Evolutionary conservation across 2,329 filamentous ascomycete genomes (phyloP).

Genomic region (Dothideomycetes sp.): DNA sequence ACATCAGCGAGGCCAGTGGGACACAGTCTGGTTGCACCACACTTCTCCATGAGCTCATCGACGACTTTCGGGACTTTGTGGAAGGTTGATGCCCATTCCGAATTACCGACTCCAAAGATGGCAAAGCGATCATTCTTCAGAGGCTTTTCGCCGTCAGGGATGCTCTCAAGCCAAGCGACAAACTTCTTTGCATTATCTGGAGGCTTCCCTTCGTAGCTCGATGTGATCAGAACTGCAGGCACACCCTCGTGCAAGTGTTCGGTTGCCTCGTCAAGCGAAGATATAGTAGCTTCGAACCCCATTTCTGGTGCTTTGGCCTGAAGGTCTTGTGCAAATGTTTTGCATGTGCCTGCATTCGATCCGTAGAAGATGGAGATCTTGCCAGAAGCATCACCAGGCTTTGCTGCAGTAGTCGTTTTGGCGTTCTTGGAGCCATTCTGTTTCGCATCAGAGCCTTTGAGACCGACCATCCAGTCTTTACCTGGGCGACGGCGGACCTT

Average conservation of each 20-base stretch:
- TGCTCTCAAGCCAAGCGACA: constrained; percentile 25
- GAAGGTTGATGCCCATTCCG: constrained; percentile 31
- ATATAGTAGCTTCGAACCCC: constrained; percentile 25
- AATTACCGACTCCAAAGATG: constrained; percentile 31
- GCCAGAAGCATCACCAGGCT: too few species aligned
- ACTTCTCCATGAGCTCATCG: constrained; percentile 19
- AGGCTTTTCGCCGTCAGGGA: constrained; percentile 17
- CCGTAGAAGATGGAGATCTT: constrained; percentile 29
- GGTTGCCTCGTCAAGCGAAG: constrained; percentile 23
- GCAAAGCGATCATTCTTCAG: constrained; percentile 25
- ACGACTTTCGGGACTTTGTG: constrained; percentile 29
- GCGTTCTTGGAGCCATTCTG: too few species aligned
- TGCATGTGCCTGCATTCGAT: constrained; percentile 31
- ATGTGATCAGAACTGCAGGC: constrained; percentile 28
- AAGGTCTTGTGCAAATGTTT: constrained; percentile 28
- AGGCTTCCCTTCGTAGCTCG: constrained; percentile 32
- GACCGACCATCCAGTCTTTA: neutral
- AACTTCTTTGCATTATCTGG: constrained; percentile 33
- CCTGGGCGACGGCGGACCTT: constrained; percentile 23
- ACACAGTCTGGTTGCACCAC: constrained; percentile 21
- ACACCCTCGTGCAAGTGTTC: constrained; percentile 24
- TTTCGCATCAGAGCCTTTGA: too few species aligned
- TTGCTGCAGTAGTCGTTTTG: too few species aligned
- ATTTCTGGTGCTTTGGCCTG: constrained; percentile 23
- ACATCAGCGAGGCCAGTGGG: constrained; percentile 25